Conservation (phyloP, 2,329 filamentous ascomycete genomes). For the Blumeria graminis region DNA sequence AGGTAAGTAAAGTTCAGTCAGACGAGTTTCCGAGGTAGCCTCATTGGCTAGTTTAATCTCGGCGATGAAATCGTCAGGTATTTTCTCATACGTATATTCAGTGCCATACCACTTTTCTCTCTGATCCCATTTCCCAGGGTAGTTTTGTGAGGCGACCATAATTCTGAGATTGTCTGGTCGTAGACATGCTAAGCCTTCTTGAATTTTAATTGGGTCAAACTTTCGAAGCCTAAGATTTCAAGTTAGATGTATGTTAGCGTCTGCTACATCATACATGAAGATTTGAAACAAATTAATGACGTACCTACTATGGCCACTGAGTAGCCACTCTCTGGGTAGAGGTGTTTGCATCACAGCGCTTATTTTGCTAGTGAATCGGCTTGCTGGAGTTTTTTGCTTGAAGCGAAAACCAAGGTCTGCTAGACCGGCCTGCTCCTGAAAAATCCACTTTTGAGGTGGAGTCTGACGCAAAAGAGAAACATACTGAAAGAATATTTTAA, state of each 20-base stretch:
- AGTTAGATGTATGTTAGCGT: not conserved
- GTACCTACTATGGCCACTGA: constrained; percentile 49
- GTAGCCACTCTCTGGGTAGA: constrained; percentile 61
- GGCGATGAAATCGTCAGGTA: constrained; percentile 49
- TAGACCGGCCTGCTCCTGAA: constrained; percentile 73
- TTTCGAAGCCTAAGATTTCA: constrained; percentile 29
- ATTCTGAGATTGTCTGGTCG: constrained; percentile 77
- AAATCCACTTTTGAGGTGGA: constrained; percentile 76
- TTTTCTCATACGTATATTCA: constrained; percentile 64
- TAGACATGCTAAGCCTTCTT: constrained; percentile 46
- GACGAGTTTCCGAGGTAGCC: constrained; percentile 30
- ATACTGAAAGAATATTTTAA: constrained; percentile 53
- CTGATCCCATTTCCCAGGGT: constrained; percentile 61
- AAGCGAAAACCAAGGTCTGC: constrained; percentile 89
- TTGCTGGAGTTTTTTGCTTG: constrained; percentile 75
- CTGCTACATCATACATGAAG: not conserved
- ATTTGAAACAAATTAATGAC: not conserved
- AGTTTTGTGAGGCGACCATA: constrained; percentile 58
- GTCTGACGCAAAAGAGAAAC: constrained; percentile 62
- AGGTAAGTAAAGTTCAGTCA: constrained; percentile 57
- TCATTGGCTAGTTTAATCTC: constrained; percentile 42
- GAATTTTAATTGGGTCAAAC: constrained; percentile 59
- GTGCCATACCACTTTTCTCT: constrained; percentile 98
- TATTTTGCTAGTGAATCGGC: constrained; percentile 65
- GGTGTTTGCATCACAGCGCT: constrained; percentile 82